Conservation (phyloP, 208 protist species). For the Angomonas deanei region DNA sequence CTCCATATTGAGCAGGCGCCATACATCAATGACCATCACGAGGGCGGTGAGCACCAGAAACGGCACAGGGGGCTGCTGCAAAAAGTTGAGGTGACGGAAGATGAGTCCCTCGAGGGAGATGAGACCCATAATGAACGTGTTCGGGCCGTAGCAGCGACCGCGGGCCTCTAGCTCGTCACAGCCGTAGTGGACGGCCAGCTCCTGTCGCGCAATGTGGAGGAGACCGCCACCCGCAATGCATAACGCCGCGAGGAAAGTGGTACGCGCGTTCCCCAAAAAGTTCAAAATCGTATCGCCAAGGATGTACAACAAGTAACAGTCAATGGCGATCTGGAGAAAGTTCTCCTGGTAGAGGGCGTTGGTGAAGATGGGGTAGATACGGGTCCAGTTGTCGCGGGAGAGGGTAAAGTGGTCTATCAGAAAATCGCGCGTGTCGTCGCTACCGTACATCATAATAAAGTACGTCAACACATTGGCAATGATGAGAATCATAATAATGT, state of each 20-base stretch:
- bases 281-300: slow-evolving; percentile 83
- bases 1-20: slow-evolving; percentile 80
- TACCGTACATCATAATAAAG: slow-evolving; percentile 71
- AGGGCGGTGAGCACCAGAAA: slow-evolving; percentile 86
- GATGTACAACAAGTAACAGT: slow-evolving; percentile 80
- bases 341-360: slow-evolving; percentile 86
- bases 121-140: slow-evolving; percentile 85
- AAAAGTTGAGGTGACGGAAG: slow-evolving; percentile 88
- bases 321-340: slow-evolving; percentile 82
- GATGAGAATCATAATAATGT: slow-evolving; percentile 83
- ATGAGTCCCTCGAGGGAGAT: slow-evolving; percentile 82
- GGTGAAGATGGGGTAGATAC: slow-evolving; percentile 83
- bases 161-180: slow-evolving; percentile 82
- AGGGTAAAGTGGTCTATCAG: slow-evolving; percentile 86
- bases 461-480: slow-evolving; percentile 75
- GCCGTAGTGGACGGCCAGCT: slow-evolving; percentile 80
- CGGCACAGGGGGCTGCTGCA: slow-evolving; percentile 85
- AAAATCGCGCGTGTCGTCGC: slow-evolving; percentile 74
- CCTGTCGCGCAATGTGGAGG: slow-evolving; percentile 75
- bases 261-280: slow-evolving; percentile 78
- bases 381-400: slow-evolving; percentile 71
- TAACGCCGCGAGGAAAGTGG: slow-evolving; percentile 69
- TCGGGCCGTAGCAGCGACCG: slow-evolving; percentile 81
- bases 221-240: slow-evolving; percentile 66
- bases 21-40: slow-evolving; percentile 88